Base-by-base conservation (phyloP, 2,329 filamentous ascomycete species). In the Ploettnerulaceae sp. region DNA sequence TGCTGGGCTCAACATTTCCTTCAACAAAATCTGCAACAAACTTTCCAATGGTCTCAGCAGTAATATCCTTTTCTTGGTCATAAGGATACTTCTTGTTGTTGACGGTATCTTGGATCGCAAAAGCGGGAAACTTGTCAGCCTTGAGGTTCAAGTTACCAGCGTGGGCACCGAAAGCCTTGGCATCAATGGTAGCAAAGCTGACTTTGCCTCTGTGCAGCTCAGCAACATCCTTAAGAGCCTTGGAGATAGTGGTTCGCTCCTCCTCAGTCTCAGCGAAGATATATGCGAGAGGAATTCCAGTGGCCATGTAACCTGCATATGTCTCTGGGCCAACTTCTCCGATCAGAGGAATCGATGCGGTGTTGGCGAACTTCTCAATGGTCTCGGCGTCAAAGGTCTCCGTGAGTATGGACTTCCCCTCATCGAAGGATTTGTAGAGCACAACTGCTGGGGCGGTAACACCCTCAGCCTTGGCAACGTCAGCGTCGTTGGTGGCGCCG, bases 31-130 rank as follows among this genome's bases (percentile, higher is more conserved):
- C 81, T 57, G 93, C 79, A 50, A 96, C 86, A 67, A 97, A 98
- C 59, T 81, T 73, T 68, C 77, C 79, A 63, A 98, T 84, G 56
- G 77, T 73, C 32, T 77, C 75, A 9, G 51, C 52, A 67, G 84
- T 79, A 61, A 98, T 79, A 69, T 87, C 80, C 72, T 84, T 81
- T 58, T 83, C 79, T 71, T 91, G 85, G 70, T 93, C 86, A 67
- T 82, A 96, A 64, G 93, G 93, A 77, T 85, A 98, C 77, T 98
- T 98, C 72, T 86, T 81, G 79, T 96, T 96, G 81, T 95, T 95
- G 68, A 78, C 76, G 45, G 84, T 89, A 67, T 96, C 88, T 74
- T 98, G 93, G 68, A 98, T 97, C 64, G 90, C 93, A 71, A 98
- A 98, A 52, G 91, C 84, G 52, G 93, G 93, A 84, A 94, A 98